Evolutionary conservation across 345 rosid species (phyloP).

Genomic region (Laguncularia racemosa): DNA sequence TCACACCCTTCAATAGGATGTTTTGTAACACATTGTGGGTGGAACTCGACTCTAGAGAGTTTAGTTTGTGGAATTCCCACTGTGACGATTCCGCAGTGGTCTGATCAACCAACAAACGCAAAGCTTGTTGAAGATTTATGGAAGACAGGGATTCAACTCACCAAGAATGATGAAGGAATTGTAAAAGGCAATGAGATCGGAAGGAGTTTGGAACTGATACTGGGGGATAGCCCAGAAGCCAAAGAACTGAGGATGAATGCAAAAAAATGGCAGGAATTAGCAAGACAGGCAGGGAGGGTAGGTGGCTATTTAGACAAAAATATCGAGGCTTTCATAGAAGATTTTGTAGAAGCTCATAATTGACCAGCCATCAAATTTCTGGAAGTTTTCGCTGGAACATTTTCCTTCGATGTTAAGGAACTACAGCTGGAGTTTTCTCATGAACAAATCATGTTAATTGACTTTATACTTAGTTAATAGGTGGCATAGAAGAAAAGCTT

Average conservation of each 20-base stretch:
- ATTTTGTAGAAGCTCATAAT: too few relatives aligned
- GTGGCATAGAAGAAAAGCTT: too few relatives aligned
- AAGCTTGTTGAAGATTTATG: slow-evolving; percentile 41
- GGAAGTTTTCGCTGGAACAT: too few relatives aligned
- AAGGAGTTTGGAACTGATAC: slow-evolving; percentile 40
- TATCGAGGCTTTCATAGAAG: slow-evolving; percentile 35
- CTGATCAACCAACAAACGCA: slow-evolving; percentile 49
- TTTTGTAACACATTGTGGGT: slow-evolving; percentile 28
- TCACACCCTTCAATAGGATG: slow-evolving; percentile 21
- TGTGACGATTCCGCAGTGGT: slow-evolving; percentile 34
- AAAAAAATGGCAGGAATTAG: slow-evolving; percentile 39
- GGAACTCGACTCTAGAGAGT: slow-evolving; percentile 27
- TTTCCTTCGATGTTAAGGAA: too few relatives aligned
- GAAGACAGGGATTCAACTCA: slow-evolving; percentile 41
- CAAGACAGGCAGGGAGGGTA: slow-evolving; percentile 23
- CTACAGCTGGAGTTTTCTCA: too few relatives aligned
- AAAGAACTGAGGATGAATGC: slow-evolving; percentile 28
- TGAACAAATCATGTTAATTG: too few relatives aligned
- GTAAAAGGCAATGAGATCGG: slow-evolving; percentile 39
- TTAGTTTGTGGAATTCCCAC: slow-evolving; percentile 17
- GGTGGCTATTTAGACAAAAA: slow-evolving; percentile 42
- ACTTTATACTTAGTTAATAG: too few relatives aligned
- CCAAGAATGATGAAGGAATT: slow-evolving; percentile 25
- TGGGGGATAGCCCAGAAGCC: slow-evolving; percentile 20
- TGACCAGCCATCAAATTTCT: too few relatives aligned